phyloP scores from a whole-genome alignment of 2,329 filamentous ascomycete species.

The Pyrenophora tritici-repentis region DNA sequence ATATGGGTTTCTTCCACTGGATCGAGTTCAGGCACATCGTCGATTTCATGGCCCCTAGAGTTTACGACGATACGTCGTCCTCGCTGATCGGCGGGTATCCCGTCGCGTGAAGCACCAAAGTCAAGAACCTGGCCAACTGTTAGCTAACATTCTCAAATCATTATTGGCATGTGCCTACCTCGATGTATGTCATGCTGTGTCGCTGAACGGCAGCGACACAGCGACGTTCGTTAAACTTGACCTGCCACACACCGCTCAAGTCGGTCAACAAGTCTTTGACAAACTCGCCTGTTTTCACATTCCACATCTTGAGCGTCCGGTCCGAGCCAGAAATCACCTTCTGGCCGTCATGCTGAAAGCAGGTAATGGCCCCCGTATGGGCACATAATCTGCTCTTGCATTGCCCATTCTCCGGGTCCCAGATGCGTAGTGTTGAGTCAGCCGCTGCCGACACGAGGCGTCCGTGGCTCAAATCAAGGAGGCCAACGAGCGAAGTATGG shows the following conservation, averaged over 20 bases:
- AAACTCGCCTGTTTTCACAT: constrained; percentile 88
- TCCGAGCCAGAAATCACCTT: constrained; percentile 98
- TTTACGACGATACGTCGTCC: constrained; percentile 73
- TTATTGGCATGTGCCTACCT: constrained; percentile 57
- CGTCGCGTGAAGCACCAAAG: constrained; percentile 92
- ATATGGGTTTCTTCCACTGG: constrained; percentile 35
- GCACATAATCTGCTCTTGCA: constrained; percentile 90
- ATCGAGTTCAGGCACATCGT: constrained; percentile 43
- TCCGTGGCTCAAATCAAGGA: constrained; percentile 87
- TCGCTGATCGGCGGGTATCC: constrained; percentile 74
- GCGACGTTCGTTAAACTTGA: constrained; percentile 92
- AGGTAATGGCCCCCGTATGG: constrained; percentile 96
- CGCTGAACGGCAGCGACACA: constrained; percentile 97
- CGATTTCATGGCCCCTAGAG: constrained; percentile 42
- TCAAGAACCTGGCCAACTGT: constrained; percentile 77
- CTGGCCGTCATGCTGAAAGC: constrained; percentile 95
- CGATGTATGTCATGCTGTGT: constrained; percentile 89
- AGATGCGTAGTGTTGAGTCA: constrained; percentile 92
- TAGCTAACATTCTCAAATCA: neutral
- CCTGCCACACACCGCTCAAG: constrained; percentile 97
- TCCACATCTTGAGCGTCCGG: constrained; percentile 98
- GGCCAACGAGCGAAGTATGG: constrained; percentile 86
- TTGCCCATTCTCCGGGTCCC: constrained; percentile 91
- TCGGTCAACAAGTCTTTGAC: constrained; percentile 91
- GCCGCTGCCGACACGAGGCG: constrained; percentile 93